Percentiles rank a stretch among this genome's conserved stretches.
phyloP scores from a whole-genome alignment of 2,329 filamentous ascomycete genomes.

The Aspergillus fijiensis region DNA sequence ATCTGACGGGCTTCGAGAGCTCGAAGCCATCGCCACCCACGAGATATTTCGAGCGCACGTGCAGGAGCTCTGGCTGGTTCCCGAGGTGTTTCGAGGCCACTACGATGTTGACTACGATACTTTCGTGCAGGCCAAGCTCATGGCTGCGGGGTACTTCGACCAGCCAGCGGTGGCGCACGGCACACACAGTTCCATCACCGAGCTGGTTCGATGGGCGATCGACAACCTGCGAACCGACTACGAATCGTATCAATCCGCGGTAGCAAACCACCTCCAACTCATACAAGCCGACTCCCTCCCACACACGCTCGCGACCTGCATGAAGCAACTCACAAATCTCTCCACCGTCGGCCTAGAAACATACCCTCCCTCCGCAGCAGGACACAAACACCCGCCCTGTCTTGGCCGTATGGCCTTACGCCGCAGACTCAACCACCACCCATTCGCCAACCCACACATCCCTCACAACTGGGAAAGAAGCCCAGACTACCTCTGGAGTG shows the following conservation, averaged over 20 bases:
- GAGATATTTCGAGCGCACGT: neutral
- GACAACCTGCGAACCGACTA: neutral
- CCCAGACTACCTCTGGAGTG: neutral
- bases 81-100: neutral
- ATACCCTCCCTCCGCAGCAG: neutral
- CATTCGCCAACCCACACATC: neutral
- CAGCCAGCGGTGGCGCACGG: neutral
- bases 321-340: neutral
- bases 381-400: neutral
- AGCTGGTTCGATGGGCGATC: neutral
- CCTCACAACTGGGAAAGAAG: neutral
- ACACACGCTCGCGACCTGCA: neutral
- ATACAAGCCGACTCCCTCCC: neutral
- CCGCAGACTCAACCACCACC: neutral
- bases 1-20: neutral
- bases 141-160: neutral
- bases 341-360: neutral
- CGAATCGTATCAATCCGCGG: neutral
- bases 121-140: neutral
- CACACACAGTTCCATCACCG: too few species aligned
- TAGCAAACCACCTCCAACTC: neutral
- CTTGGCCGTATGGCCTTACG: neutral
- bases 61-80: neutral
- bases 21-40: neutral
- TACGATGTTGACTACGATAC: neutral